Evolutionary conservation across 805 yeast genomes (phyloP).

Genomic region (Millerago galiae): DNA sequence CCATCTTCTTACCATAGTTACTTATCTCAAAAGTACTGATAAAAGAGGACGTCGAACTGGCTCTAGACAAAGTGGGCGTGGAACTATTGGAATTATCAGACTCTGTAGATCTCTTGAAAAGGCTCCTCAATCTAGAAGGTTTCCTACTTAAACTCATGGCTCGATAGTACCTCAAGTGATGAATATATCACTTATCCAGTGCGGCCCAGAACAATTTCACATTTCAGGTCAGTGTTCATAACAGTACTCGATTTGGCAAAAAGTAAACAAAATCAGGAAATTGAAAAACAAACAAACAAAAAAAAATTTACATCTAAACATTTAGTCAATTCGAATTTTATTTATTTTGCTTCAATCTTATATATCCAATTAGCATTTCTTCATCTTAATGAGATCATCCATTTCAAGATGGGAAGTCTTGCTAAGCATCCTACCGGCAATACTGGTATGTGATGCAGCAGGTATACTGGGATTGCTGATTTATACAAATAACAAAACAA

Average conservation of each 20-base stretch:
- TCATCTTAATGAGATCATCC: no score
- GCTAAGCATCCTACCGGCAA: background rate
- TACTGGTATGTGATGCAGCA: constrained; percentile 9
- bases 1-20: constrained; percentile 16
- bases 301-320: background rate
- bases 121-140: background rate
- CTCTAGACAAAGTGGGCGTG: background rate
- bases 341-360: background rate
- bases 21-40: background rate
- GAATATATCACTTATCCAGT: no score
- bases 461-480: constrained; percentile 12
- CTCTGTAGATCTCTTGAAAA: background rate
- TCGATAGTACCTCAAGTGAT: no score
- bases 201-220: no score
- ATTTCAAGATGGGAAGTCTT: background rate
- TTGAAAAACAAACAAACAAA: constrained; percentile 2
- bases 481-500: constrained; percentile 3
- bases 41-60: constrained; percentile 2
- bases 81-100: background rate
- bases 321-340: background rate
- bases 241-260: constrained; percentile 14
- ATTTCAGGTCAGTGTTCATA: no score
- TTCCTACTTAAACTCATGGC: background rate
- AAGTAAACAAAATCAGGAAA: constrained; percentile 14
- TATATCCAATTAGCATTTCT: no score